phyloP scores from a whole-genome alignment of 768 basidiomycete genomes.

The Rhodotorula taiwanensis region DNA sequence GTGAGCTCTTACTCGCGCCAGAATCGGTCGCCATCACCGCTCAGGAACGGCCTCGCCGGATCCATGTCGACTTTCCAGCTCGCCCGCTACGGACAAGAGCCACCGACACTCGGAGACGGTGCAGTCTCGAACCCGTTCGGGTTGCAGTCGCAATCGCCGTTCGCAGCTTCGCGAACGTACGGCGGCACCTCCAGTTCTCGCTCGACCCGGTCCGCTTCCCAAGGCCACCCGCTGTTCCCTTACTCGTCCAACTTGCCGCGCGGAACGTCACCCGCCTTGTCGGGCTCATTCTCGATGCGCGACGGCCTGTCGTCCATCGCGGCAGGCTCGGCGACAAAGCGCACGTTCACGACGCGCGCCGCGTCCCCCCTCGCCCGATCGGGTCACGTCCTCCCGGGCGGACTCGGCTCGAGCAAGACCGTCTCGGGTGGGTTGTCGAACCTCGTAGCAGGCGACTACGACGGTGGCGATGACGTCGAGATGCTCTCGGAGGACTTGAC shows the following conservation, averaged over 20 bases:
- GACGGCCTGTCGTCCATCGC: constrained; percentile 18
- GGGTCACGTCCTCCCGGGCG: no score
- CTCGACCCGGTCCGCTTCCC: not conserved
- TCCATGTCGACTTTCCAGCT: constrained; percentile 33
- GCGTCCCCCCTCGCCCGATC: not conserved
- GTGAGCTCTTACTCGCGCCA: not conserved
- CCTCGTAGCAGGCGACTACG: not conserved
- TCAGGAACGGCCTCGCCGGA: constrained; percentile 27
- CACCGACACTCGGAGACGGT: constrained; percentile 16
- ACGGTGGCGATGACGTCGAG: not conserved
- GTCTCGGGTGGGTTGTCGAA: not conserved
- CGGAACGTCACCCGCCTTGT: constrained; percentile 10
- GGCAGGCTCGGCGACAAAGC: not conserved
- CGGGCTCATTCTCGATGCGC: constrained; percentile 5
- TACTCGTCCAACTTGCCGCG: constrained; percentile 29
- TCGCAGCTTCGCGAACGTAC: constrained; percentile 3
- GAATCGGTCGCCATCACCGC: constrained; percentile 22
- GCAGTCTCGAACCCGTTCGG: constrained; percentile 27
- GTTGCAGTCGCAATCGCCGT: constrained; percentile 25
- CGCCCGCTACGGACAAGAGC: not conserved
- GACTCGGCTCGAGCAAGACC: not conserved
- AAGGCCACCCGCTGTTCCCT: constrained; percentile 30
- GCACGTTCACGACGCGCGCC: constrained; percentile 1
- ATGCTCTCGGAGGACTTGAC: not conserved
- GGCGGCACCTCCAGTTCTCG: not conserved